A percentile compares a stretch with the other conserved stretches of the same genome.
Evolutionary conservation across 495 filamentous ascomycete species (phyloP).

Genomic region (Neurospora pannonica): DNA sequence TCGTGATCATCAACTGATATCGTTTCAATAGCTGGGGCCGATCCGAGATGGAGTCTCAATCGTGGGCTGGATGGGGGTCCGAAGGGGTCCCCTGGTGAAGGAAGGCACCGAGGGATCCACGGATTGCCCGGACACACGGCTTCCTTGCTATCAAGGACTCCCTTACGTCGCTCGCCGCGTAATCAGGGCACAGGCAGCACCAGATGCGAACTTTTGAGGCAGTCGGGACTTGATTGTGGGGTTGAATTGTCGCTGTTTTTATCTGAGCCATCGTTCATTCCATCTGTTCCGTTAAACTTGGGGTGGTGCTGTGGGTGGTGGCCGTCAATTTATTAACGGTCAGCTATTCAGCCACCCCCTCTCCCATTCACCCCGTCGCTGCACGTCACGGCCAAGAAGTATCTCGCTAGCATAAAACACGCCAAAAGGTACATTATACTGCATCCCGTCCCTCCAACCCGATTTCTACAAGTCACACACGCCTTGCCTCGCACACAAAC

Average conservation of each 20-base stretch:
- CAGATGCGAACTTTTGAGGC: not conserved
- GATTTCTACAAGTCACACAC: not conserved
- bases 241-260: not conserved
- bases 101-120: not conserved
- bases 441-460: not conserved
- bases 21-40: not conserved
- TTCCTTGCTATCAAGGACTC: not conserved
- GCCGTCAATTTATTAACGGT: not conserved
- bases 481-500: not conserved
- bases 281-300: not conserved
- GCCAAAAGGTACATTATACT: not conserved
- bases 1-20: not conserved
- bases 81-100: not conserved
- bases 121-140: not conserved
- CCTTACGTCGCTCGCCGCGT: not conserved
- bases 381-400: not conserved
- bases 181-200: not conserved
- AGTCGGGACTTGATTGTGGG: not conserved
- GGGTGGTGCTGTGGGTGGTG: not conserved
- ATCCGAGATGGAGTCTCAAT: not conserved
- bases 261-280: not conserved
- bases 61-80: not conserved
- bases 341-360: not conserved
- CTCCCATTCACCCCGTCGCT: not conserved
- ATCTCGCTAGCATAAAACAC: not conserved